A percentile compares a stretch with the other conserved stretches of the same genome.
Evolutionary conservation across 345 rosid species (phyloP).

Genomic region (Angophora floribunda): DNA sequence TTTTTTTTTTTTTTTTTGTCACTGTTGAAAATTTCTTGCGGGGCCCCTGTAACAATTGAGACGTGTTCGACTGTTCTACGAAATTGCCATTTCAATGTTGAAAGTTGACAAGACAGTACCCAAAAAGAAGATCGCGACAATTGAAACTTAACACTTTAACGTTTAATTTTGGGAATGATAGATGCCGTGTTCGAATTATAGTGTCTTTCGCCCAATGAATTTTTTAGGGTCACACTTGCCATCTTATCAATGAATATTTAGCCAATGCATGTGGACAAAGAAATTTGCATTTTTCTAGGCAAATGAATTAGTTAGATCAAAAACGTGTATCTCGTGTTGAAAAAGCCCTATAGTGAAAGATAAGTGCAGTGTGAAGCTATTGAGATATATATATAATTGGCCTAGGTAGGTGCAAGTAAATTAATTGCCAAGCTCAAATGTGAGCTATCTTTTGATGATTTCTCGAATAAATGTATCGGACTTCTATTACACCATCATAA

Average conservation of each 20-base stretch:
- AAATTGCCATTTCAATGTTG: not conserved
- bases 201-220: not conserved
- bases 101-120: not conserved
- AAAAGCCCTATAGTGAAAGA: too few relatives aligned
- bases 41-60: not conserved
- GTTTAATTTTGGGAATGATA: not conserved
- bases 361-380: too few relatives aligned
- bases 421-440: too few relatives aligned
- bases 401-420: too few relatives aligned
- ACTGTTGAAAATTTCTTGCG: not conserved
- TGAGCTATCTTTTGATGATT: too few relatives aligned
- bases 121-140: rapidly evolving
- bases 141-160: not conserved
- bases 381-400: too few relatives aligned
- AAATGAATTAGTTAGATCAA: not conserved
- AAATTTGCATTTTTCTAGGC: not conserved
- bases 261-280: not conserved
- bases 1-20: too few relatives aligned
- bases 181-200: not conserved
- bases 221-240: not conserved
- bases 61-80: not conserved
- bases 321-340: not conserved
- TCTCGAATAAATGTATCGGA: too few relatives aligned
- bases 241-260: not conserved
- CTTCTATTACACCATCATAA: too few relatives aligned